Evolutionary conservation across 768 basidiomycete genomes (phyloP), one percentile per base, ranked within the genome.

Genomic region (Psilocybe cubensis): DNA sequence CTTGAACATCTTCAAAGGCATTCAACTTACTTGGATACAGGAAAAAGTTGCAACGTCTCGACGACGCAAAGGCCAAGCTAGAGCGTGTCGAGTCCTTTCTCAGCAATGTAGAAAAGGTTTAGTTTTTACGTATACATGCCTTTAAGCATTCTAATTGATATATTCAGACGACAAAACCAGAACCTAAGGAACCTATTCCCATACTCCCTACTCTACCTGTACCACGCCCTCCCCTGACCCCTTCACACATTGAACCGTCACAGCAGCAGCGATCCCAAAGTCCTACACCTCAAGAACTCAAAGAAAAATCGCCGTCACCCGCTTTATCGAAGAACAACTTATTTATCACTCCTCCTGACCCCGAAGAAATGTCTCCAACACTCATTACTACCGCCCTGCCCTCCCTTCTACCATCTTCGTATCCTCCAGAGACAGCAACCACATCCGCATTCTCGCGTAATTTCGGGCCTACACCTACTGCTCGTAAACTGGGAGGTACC

Each of bases 181-280:
- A 52, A 53, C 68, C 70, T 8, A 69, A 63, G 18, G 77, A 72
- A 40, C 83, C 78, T 2, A 70, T 74, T 27, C 76, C 83, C 3
- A 68, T 89, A 27, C 79, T 89, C n/a, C 77, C 84, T 0, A 75
- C 72, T 1, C 70, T 89, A 29, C 84, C 85, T 1, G 58, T 78
- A 5, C 82, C 86, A 27, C 55, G 54, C 29, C 50, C 62, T 14
- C 45, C 67, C 14, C 61, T 74, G 7, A 69, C 70, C 7, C 38
- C 44, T 38, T 14, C 51, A 33, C 54, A 43, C 18, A 40, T 45
- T 27, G 31, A 31, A 17, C 47, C 53, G 24, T 29, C 61, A 29
- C 29, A 33, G 28, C 14, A 14, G 8, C 43, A 23, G 5, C 14
- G 40, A 24, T 45, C 48, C 12, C 43, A 25, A 10, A 35, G 31